Evolutionary conservation across 345 rosid species (phyloP).

Genomic region (Eucalyptus urophylla): DNA sequence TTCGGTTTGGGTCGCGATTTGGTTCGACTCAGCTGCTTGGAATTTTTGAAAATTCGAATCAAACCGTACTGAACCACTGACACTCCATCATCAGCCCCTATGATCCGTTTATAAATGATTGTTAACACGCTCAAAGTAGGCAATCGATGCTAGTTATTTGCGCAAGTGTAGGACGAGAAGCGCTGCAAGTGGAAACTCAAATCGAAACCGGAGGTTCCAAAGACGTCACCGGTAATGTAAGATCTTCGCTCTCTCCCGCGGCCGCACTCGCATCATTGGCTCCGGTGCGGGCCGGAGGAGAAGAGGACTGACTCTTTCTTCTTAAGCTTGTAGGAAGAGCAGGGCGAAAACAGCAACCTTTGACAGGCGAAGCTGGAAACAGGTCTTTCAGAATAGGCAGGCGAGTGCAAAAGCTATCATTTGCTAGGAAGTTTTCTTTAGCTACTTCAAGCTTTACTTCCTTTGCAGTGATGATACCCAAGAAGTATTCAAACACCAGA

Average conservation of each 20-base stretch:
- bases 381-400: too few relatives aligned
- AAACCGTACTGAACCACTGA: too few relatives aligned
- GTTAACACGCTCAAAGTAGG: not conserved
- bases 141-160: not conserved
- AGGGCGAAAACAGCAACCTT: not conserved
- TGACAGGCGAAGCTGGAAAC: not conserved
- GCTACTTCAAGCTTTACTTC: not conserved
- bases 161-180: not conserved
- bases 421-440: not conserved
- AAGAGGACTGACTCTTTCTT: not conserved
- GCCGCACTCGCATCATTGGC: not conserved
- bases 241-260: fast-evolving
- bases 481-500: not conserved
- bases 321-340: not conserved
- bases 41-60: too few relatives aligned
- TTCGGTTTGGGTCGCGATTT: fast-evolving
- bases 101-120: not conserved
- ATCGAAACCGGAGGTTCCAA: not conserved
- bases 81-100: not conserved
- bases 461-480: not conserved
- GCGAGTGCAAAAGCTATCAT: not conserved
- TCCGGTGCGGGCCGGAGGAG: not conserved
- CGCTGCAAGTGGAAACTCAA: not conserved
- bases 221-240: not conserved
- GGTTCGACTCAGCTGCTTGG: fast-evolving